Conservation (phyloP, 805 yeast genomes). For the Blastobotrys attinorum region DNA sequence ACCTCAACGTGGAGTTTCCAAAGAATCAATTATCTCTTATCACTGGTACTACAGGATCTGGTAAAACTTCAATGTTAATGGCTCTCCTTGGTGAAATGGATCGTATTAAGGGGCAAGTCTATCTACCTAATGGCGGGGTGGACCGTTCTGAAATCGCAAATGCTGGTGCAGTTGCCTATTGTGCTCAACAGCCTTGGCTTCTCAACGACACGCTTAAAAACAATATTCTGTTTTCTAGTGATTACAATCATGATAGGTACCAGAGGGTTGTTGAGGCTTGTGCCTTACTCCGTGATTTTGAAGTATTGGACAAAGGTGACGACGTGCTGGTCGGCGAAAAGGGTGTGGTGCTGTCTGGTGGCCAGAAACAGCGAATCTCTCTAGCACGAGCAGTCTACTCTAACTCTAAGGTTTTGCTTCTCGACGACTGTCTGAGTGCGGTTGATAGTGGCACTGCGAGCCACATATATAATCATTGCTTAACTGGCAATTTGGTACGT, state of each 20-base stretch:
- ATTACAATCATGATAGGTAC: constrained; percentile 63
- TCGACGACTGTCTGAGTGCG: constrained; percentile 94
- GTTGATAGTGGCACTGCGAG: constrained; percentile 94
- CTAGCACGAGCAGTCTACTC: constrained; percentile 92
- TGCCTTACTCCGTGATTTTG: constrained; percentile 74
- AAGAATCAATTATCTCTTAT: constrained; percentile 67
- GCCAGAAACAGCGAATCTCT: constrained; percentile 94
- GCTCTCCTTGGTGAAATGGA: constrained; percentile 85
- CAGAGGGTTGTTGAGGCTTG: constrained; percentile 72
- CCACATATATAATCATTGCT: constrained; percentile 87
- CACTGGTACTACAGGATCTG: constrained; percentile 83
- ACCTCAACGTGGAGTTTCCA: constrained; percentile 56
- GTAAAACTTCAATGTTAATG: constrained; percentile 75
- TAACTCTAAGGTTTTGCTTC: constrained; percentile 63
- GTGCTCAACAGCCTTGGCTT: constrained; percentile 89
- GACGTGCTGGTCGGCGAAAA: constrained; percentile 93
- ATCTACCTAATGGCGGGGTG: constrained; percentile 52
- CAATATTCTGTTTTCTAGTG: constrained; percentile 66
- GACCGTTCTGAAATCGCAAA: constrained; percentile 57
- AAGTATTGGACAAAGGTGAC: constrained; percentile 79
- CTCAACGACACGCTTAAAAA: constrained; percentile 75
- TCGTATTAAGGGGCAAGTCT: constrained; percentile 46
- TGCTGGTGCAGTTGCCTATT: constrained; percentile 64
- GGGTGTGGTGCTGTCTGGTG: constrained; percentile 94
- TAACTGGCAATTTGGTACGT: constrained; percentile 75